Base-by-base conservation (phyloP, 2,329 filamentous ascomycete species). In the Mycogone perniciosa region DNA sequence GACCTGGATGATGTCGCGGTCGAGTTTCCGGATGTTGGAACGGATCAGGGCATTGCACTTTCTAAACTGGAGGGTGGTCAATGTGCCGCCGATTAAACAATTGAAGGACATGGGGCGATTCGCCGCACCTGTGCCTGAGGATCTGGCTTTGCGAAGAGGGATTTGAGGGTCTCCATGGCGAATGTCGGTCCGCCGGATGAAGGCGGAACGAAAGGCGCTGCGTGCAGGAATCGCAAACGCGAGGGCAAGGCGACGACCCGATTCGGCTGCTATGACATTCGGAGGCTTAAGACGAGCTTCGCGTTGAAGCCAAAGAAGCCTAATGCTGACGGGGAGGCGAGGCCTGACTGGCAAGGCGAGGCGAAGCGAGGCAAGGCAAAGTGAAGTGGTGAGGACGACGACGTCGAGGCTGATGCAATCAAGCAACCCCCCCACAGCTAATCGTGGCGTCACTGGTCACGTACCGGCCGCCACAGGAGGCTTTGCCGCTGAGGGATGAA, bases 11-110 rank as follows among this genome's bases (percentile, higher is more conserved):
- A 99, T 92, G 71, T 97, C 91, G 65, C 93, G 91, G 69, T 99
- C 93, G 62, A 99, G 81, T 66, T 95, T 92, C 64, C 93, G 90
- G 56, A 89, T 86, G 71, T 97, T 96, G 66, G 84, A 75, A 54
- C 92, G 89, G 62, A 99, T 86, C 55, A 97, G 81, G 55, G 82
- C 76, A 70, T 96, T 96, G 72, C 92, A 97, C 84, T 96, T 97
- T 57, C 91, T 85, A 72, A 93, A 86, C 92, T 99, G 62, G 30
- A 26, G 52, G 35, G 45, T 34, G 48, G 31, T 33, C n/a, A 34
- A 33, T 26, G 13, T n/a, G 11, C 42, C 29, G 20, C 5, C 3
- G 27, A 31, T 2, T 9, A 11, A n/a, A 11, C 11, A 29, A 43
- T 39, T 34, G 20, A 30, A 46, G 41, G 31, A 47, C 5, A 6